Evolutionary conservation across 352 stramenopile genomes (phyloP).

Genomic region (Globisporangium heterothallicum): DNA sequence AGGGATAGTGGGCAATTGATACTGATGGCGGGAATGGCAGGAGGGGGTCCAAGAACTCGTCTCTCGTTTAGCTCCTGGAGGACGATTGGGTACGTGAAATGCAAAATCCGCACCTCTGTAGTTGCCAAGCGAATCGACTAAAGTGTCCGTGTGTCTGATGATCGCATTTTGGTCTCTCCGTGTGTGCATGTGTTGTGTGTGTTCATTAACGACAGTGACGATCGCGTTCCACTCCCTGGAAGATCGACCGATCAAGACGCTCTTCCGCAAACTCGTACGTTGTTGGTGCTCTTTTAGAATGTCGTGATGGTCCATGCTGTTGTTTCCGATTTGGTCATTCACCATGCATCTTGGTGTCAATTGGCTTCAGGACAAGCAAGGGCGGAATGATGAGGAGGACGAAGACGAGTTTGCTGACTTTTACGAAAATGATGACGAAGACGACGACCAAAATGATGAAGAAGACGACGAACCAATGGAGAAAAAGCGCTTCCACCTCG

Average conservation of each 20-base stretch:
- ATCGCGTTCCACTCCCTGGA: slow-evolving; percentile 85
- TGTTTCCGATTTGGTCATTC: background rate
- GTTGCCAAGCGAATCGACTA: no score
- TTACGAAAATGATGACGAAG: slow-evolving; percentile 20
- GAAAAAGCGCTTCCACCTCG: slow-evolving; percentile 52
- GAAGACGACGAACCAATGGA: slow-evolving; percentile 14
- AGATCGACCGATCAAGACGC: slow-evolving; percentile 74
- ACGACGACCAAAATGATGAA: slow-evolving; percentile 15
- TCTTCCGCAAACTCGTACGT: slow-evolving; percentile 60
- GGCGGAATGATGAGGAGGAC: slow-evolving; percentile 22
- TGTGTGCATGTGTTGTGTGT: background rate
- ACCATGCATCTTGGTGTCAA: background rate
- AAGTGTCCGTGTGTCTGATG: no score
- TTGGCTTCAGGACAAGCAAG: slow-evolving; percentile 28
- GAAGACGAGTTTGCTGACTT: slow-evolving; percentile 19
- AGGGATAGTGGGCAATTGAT: no score
- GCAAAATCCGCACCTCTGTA: no score
- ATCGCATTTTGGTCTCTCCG: no score
- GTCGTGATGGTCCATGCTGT: no score
- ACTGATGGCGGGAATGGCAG: slow-evolving; percentile 5
- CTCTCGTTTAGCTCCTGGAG: slow-evolving; percentile 43
- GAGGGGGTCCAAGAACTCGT: slow-evolving; percentile 48
- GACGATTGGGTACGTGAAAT: slow-evolving; percentile 53
- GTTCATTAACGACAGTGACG: slow-evolving; percentile 27
- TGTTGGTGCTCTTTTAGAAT: no score